phyloP scores from a whole-genome alignment of 768 basidiomycete species.

The Sarcodon aspratus region DNA sequence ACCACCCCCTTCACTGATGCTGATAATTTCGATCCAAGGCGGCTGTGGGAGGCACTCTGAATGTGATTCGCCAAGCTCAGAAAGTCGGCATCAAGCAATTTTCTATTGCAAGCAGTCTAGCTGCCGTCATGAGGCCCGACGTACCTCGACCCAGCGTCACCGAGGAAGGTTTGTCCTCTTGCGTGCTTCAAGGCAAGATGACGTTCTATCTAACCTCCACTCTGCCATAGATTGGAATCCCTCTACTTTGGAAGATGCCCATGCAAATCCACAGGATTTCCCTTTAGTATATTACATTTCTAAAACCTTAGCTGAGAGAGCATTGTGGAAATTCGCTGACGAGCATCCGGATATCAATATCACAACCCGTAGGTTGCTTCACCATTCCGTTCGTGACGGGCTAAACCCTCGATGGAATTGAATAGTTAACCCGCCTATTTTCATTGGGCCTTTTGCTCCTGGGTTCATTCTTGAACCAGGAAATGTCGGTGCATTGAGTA shows the following conservation, averaged over 20 bases:
- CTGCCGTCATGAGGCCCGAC: conserved; percentile 11
- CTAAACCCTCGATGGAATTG: background rate
- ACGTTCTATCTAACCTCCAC: no score
- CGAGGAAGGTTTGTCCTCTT: background rate
- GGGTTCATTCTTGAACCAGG: conserved; percentile 4
- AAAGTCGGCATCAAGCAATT: conserved; percentile 24
- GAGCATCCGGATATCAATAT: conserved; percentile 14
- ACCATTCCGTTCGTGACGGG: background rate
- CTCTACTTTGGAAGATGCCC: conserved; percentile 13
- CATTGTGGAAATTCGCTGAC: conserved; percentile 13
- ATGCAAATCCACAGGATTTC: background rate
- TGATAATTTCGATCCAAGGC: conserved; percentile 9
- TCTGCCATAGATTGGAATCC: conserved; percentile 20
- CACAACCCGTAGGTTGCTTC: conserved; percentile 7
- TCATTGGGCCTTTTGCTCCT: conserved; percentile 7
- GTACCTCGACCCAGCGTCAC: background rate
- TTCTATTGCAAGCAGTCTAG: conserved; percentile 29
- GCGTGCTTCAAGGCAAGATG: background rate
- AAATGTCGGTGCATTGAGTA: conserved; percentile 1
- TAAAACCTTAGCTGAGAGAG: conserved; percentile 23
- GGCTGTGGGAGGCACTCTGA: conserved; percentile 25
- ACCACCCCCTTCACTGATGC: background rate
- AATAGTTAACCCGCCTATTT: conserved; percentile 5
- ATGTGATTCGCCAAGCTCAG: conserved; percentile 26
- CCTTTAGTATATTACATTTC: no score